These are phyloP conservation scores for Galerina marginata DNA, from an alignment of 768 basidiomycete genomes.

Conservation along the genomic window DNA sequence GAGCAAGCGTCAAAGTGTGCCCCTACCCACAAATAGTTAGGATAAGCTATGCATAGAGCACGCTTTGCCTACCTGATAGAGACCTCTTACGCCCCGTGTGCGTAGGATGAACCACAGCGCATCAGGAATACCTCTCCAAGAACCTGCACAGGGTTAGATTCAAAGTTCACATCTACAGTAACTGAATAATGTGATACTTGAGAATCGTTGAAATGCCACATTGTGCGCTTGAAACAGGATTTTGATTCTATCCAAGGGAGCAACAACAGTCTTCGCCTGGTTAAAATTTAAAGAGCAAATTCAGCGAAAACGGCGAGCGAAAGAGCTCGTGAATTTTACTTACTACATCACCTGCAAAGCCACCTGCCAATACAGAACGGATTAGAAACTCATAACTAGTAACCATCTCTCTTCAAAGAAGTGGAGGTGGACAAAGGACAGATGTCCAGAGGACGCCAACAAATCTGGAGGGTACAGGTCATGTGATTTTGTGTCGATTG, in stretches of 20 bases:
- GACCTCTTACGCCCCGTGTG: constrained; percentile 7
- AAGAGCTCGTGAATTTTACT: neutral
- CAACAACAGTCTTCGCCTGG: constrained; percentile 17
- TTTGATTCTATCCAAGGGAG: constrained; percentile 16
- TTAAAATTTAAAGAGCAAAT: neutral
- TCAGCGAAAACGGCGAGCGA: neutral
- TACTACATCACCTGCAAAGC: constrained; percentile 14
- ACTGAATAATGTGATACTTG: constrained; percentile 2
- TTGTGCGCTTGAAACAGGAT: constrained; percentile 18
- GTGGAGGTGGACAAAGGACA: too few relatives aligned
- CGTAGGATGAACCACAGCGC: constrained; percentile 9
- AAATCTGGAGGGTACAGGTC: too few relatives aligned
- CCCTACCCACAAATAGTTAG: constrained; percentile 1
- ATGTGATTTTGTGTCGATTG: too few relatives aligned
- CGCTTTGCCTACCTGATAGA: constrained; percentile 10
- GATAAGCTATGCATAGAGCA: neutral
- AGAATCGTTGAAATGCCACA: constrained; percentile 7
- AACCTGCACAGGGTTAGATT: neutral
- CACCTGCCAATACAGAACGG: constrained; percentile 13
- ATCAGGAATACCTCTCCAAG: constrained; percentile 14
- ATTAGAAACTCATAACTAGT: constrained; percentile 1
- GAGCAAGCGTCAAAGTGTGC: constrained; percentile 14
- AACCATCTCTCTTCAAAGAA: neutral
- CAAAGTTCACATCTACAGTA: neutral
- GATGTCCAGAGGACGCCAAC: too few relatives aligned